Base-by-base conservation (phyloP, 805 yeast species). In the Yamadazyma sp. region DNA sequence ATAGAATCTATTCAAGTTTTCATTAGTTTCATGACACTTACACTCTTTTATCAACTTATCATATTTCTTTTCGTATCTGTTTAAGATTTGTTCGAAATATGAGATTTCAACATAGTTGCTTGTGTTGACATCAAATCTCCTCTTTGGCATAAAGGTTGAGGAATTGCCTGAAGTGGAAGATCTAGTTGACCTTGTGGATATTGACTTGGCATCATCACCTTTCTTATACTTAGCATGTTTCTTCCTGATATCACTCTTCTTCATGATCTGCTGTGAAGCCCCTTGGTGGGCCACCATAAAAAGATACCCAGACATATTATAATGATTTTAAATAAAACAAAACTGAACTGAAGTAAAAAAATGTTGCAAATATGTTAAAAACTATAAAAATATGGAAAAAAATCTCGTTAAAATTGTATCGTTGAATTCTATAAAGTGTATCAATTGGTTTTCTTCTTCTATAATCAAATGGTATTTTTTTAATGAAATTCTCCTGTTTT, bases 281-380 rank as follows among this genome's bases (percentile, higher is more conserved):
- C n/a, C n/a, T 36, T 44, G 48, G 22, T 38, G 36, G 28, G 44
- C 39, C 10, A 36, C 48, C 15, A 44, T 21, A 24, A 44, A 36
- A 15, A 44, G 30, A 26, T 36, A 44, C 2, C 42, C 48, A 11
- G 45, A 40, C 48, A 44, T 44, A 10, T 9, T 9, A 22, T 22
- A 22, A 22, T 22, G 23, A 11, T 9, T 9, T 22, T 11, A 22
- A 9, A 22, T 11, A 22, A 22, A 22, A 9, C 11, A 9, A 11
- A 22, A 22, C 11, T 22, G 23, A 22, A 22, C 23, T 9, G 23
- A 22, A 22, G 9, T 22, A 11, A 22, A 22, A 22, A 22, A 22
- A 11, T n/a, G n/a, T n/a, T n/a, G n/a, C n/a, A n/a, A n/a, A n/a
- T n/a, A n/a, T n/a, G n/a, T n/a, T n/a, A n/a, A n/a, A n/a, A n/a